Evolutionary conservation across 768 basidiomycete genomes (phyloP).

Genomic region (Daedaleopsis nitida): DNA sequence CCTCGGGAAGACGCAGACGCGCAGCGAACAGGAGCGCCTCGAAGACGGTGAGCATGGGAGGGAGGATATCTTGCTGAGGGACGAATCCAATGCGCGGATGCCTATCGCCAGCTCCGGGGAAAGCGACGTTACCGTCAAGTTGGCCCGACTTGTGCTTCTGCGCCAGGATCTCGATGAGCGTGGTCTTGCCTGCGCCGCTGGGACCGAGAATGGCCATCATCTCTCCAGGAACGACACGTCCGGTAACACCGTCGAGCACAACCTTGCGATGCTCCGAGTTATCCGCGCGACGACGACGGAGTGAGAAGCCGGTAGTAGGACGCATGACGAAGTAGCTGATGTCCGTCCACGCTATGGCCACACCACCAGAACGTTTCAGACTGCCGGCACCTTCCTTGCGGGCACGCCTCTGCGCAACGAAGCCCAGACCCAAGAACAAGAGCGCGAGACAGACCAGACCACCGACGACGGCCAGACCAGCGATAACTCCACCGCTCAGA

Average conservation of each 20-base stretch:
- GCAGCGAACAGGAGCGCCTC: slow-evolving; percentile 83
- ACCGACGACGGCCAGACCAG: slow-evolving; percentile 86
- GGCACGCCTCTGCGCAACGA: slow-evolving; percentile 63
- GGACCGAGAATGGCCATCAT: slow-evolving; percentile 94
- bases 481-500: slow-evolving; percentile 84
- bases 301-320: slow-evolving; percentile 8
- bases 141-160: slow-evolving; percentile 78
- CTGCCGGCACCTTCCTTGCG: slow-evolving; percentile 38
- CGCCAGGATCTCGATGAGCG: slow-evolving; percentile 88
- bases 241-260: slow-evolving; percentile 71
- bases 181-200: slow-evolving; percentile 91
- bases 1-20: slow-evolving; percentile 79
- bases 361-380: slow-evolving; percentile 47
- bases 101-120: slow-evolving; percentile 38
- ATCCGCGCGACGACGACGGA: slow-evolving; percentile 12
- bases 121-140: slow-evolving; percentile 64
- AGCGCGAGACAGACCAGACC: slow-evolving; percentile 60
- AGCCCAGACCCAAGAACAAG: slow-evolving; percentile 62
- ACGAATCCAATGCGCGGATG: slow-evolving; percentile 78
- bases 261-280: slow-evolving; percentile 48
- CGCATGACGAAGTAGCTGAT: slow-evolving; percentile 65
- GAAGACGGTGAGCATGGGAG: slow-evolving; percentile 56
- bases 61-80: slow-evolving; percentile 84
- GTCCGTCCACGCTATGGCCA: slow-evolving; percentile 66
- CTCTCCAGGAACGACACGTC: slow-evolving; percentile 73